Percentiles rank a stretch among this genome's conserved stretches.
Conservation (phyloP, 2,329 filamentous ascomycete genomes). For the Moelleriella libera region DNA sequence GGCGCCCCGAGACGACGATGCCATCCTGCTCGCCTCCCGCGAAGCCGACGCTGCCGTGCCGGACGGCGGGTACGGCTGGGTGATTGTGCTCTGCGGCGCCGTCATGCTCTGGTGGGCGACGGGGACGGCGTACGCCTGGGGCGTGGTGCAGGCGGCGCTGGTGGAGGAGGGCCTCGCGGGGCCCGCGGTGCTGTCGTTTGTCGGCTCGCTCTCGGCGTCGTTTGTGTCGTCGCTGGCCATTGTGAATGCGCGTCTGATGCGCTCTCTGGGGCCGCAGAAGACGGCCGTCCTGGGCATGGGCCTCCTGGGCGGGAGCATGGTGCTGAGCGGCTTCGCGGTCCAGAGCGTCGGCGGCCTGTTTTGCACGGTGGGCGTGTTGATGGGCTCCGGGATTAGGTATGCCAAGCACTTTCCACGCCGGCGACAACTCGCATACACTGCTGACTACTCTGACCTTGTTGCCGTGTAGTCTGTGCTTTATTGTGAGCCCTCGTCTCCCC, state of each 20-base stretch:
- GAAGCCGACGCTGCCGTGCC: slow-evolving; percentile 30
- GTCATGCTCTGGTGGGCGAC: slow-evolving; percentile 41
- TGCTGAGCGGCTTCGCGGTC: slow-evolving; percentile 25
- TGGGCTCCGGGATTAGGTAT: slow-evolving; percentile 18
- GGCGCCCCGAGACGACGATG: slow-evolving; percentile 4
- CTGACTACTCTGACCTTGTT: not conserved
- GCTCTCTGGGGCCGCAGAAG: slow-evolving; percentile 29
- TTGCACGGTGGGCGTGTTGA: slow-evolving; percentile 16
- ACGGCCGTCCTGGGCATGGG: slow-evolving; percentile 33
- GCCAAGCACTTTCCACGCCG: not conserved
- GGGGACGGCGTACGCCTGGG: slow-evolving; percentile 44
- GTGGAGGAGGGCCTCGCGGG: slow-evolving; percentile 31
- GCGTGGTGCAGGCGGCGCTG: slow-evolving; percentile 43
- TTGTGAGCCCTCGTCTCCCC: slow-evolving; percentile 12
- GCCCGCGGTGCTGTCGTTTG: slow-evolving; percentile 40
- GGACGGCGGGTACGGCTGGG: slow-evolving; percentile 43
- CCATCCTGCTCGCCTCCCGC: slow-evolving; percentile 25
- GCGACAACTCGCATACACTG: not conserved
- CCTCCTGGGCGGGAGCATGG: slow-evolving; percentile 32
- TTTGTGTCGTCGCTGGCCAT: slow-evolving; percentile 37
- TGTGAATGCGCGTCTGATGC: slow-evolving; percentile 34
- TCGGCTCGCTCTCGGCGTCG: slow-evolving; percentile 37
- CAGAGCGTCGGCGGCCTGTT: slow-evolving; percentile 20
- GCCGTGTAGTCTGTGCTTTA: slow-evolving; percentile 19
- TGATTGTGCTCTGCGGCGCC: slow-evolving; percentile 34